Conservation (phyloP, 1,139 yeast genomes). For the Waltiozyma sp. region DNA sequence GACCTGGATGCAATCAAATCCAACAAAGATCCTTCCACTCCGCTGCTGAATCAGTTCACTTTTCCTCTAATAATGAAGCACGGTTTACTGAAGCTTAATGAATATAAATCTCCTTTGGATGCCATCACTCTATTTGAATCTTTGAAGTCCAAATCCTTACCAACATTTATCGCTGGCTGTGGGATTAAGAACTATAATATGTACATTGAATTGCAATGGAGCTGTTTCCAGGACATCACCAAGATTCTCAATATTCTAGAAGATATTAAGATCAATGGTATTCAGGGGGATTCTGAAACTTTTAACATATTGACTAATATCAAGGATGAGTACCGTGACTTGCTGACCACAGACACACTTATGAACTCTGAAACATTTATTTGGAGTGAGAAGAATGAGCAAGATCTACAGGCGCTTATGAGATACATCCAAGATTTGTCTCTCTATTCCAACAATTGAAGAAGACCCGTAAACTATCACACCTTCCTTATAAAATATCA, state of each 20-base stretch:
- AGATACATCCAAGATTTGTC: constrained; percentile 12
- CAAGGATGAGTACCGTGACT: constrained; percentile 6
- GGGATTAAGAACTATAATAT: constrained; percentile 30
- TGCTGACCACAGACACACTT: constrained; percentile 10
- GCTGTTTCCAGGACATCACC: constrained; percentile 26
- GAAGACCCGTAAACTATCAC: no score
- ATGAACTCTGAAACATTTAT: constrained; percentile 13
- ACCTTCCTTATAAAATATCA: neutral
- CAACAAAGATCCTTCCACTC: constrained; percentile 68
- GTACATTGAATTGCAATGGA: constrained; percentile 28
- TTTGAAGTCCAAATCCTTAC: constrained; percentile 24
- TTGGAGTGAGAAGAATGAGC: constrained; percentile 25
- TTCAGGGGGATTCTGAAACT: constrained; percentile 28
- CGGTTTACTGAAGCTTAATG: constrained; percentile 13
- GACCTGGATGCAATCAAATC: neutral
- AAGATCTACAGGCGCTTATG: constrained; percentile 20
- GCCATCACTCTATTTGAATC: constrained; percentile 29
- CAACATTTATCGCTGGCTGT: constrained; percentile 28
- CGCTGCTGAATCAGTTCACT: constrained; percentile 39
- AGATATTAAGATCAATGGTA: constrained; percentile 33
- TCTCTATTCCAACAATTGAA: constrained; percentile 4
- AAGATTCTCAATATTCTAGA: constrained; percentile 24
- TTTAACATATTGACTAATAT: constrained; percentile 19
- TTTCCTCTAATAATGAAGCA: constrained; percentile 12
- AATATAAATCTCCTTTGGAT: constrained; percentile 25